phyloP scores from a whole-genome alignment of 306 rosid genomes.

The Boehmeria nivea region DNA sequence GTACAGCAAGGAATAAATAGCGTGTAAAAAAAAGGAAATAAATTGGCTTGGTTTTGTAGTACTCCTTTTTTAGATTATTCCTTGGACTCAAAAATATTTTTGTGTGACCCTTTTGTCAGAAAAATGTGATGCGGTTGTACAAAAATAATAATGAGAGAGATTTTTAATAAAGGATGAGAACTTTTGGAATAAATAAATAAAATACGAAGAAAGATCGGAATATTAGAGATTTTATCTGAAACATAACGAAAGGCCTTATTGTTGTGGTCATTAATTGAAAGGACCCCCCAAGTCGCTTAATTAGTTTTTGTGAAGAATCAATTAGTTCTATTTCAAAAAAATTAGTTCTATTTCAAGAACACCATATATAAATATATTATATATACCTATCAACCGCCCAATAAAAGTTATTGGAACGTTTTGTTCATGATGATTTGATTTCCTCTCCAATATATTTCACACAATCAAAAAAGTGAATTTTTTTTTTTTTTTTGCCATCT shows the following conservation, averaged over 20 bases:
- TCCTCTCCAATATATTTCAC: slow-evolving; percentile 7
- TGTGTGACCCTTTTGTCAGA: neutral
- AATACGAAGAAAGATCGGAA: too few relatives aligned
- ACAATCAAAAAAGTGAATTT: slow-evolving; percentile 15
- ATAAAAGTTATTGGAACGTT: slow-evolving; percentile 16
- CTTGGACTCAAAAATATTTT: neutral
- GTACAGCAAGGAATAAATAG: too few relatives aligned
- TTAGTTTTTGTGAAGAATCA: too few relatives aligned
- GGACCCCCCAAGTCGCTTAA: slow-evolving; percentile 36
- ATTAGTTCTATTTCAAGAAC: slow-evolving; percentile 30
- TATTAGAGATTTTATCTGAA: too few relatives aligned
- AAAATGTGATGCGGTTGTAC: neutral
- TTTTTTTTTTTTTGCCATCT: too few relatives aligned
- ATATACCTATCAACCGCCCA: slow-evolving; percentile 19
- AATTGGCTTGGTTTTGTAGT: neutral
- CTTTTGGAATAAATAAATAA: too few relatives aligned
- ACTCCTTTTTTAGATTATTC: neutral
- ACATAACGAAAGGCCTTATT: slow-evolving; percentile 9
- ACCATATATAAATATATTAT: too few relatives aligned
- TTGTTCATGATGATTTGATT: neutral
- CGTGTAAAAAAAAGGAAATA: neutral
- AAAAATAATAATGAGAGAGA: too few relatives aligned
- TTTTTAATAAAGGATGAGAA: neutral
- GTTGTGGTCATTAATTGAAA: slow-evolving; percentile 43
- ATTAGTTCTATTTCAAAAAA: too few relatives aligned